Percentiles rank a stretch among this genome's conserved stretches.
These are phyloP conservation scores for Boletus insuetus DNA, from an alignment of 768 basidiomycete species.

Conservation along the genomic window DNA sequence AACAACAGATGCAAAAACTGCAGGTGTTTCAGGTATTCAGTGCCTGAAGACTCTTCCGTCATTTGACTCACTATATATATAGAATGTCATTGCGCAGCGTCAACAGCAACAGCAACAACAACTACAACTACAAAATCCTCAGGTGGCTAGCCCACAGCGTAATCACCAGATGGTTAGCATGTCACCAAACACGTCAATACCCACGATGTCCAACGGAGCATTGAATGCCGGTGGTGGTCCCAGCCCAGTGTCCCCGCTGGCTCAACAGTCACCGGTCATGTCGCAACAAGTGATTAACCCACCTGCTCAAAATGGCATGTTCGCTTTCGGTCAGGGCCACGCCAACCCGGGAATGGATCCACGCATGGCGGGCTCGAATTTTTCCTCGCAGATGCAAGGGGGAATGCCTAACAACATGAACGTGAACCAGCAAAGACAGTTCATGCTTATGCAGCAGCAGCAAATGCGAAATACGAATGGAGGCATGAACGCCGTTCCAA, in stretches of 20 bases:
- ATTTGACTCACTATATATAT: constrained; percentile 6
- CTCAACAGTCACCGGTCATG: constrained; percentile 29
- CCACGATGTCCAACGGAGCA: constrained; percentile 24
- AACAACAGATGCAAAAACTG: constrained; percentile 61
- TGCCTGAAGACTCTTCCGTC: not conserved
- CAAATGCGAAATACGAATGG: constrained; percentile 30
- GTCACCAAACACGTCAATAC: constrained; percentile 27
- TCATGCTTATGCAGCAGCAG: constrained; percentile 40
- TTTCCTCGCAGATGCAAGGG: constrained; percentile 28
- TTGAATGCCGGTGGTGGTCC: constrained; percentile 23
- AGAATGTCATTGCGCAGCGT: constrained; percentile 21
- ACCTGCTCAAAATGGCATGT: constrained; percentile 33
- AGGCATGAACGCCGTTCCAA: constrained; percentile 22
- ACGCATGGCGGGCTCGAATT: constrained; percentile 29
- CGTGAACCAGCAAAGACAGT: constrained; percentile 43
- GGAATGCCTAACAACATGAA: constrained; percentile 29
- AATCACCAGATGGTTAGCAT: constrained; percentile 31
- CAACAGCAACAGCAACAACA: constrained; percentile 21
- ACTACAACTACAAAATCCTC: constrained; percentile 28
- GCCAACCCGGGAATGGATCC: constrained; percentile 29
- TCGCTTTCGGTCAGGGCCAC: constrained; percentile 26
- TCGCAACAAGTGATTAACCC: constrained; percentile 30
- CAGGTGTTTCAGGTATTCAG: constrained; percentile 47
- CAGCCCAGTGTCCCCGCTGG: constrained; percentile 30
- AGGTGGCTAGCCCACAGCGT: constrained; percentile 22